Percentiles rank a stretch among this genome's conserved stretches.
These are phyloP conservation scores for Cyclotella sp. DNA, from an alignment of 108 stramenopile species.

Conservation along the genomic window DNA sequence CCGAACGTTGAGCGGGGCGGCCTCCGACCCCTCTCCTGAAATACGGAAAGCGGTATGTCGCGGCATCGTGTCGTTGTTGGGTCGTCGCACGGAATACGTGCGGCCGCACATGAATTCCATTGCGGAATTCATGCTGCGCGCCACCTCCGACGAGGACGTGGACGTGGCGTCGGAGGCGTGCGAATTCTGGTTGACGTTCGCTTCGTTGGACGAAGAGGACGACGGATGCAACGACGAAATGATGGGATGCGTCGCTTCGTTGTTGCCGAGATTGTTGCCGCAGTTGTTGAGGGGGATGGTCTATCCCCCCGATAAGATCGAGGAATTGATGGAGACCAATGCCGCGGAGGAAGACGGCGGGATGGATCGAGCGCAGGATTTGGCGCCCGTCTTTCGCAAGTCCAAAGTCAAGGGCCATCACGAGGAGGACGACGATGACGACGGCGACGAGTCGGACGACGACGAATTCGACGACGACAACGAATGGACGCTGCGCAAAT, in stretches of 20 bases:
- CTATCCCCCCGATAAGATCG: conserved; percentile 76
- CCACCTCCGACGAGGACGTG: conserved; percentile 56
- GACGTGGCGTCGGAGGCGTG: conserved; percentile 86
- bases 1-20: conserved; percentile 67
- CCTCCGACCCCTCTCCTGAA: conserved; percentile 61
- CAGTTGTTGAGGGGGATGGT: conserved; percentile 85
- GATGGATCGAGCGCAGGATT: conserved; percentile 54
- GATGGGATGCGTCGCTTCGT: conserved; percentile 52
- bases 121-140: conserved; percentile 82
- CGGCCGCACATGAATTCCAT: conserved; percentile 74
- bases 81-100: conserved; percentile 72
- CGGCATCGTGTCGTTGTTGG: conserved; percentile 80
- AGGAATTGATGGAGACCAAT: conserved; percentile 77
- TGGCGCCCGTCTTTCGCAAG: conserved; percentile 88
- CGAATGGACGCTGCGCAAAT: conserved; percentile 91
- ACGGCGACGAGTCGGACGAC: conserved; percentile 68
- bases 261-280: conserved; percentile 79
- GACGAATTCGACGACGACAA: conserved; percentile 83
- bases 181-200: conserved; percentile 92
- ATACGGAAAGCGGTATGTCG: conserved; percentile 88
- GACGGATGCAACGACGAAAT: conserved; percentile 60
- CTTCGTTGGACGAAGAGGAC: conserved; percentile 66
- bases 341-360: conserved; percentile 65
- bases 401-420: conserved; percentile 52
- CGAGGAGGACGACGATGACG: conserved; percentile 21